Base-by-base conservation (phyloP, 306 rosid genomes). In the Glycine soja region DNA sequence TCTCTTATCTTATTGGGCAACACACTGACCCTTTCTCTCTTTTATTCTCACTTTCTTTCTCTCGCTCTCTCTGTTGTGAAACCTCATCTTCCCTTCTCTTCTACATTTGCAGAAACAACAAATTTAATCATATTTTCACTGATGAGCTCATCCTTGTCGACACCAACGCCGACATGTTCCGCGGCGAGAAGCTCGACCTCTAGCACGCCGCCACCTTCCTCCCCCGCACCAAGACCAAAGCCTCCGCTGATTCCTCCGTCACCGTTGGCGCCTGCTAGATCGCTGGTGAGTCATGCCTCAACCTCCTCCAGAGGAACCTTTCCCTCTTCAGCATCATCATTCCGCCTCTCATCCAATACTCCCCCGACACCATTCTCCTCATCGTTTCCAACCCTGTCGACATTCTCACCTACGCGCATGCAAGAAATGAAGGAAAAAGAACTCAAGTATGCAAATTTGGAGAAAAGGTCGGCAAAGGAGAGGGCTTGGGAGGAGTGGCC, bases 131-230 rank as follows among this genome's bases (percentile, higher is more conserved):
- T 36, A 3, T 36, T 36, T 87, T 94, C 34, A 70, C 87, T 69
- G 97, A 91, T 48, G 98, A 92, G 87, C 93, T 94, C 63, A 88
- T 81, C 84, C 94, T 94, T 78, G 85, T 94, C 70, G 97, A 94
- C 70, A 80, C 86, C 86, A 76, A 83, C 24, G 82, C 97, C 47
- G 91, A 94, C 19, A 94, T 90, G 83, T 91, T 92, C 79, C 97
- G 93, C 2, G 98, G 98, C 36, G 97, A 94, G 92, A 92, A 91
- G 97, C 93, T 94, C 10, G 97, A 94, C 24, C 91, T 94, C 81
- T 97, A 91, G 76, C 97, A 90, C 82, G 97, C 97, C 75, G 96
- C 96, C 14, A 97, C 97, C 71, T 94, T 94, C 72, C 95, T 94
- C 67, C 98, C 98, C 38, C 95, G 97, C 75, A 90, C 97, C 45